A percentile compares a stretch with the other conserved stretches of the same genome.
Conservation (phyloP, 495 filamentous ascomycete species). For the Durotheca rogersii region DNA sequence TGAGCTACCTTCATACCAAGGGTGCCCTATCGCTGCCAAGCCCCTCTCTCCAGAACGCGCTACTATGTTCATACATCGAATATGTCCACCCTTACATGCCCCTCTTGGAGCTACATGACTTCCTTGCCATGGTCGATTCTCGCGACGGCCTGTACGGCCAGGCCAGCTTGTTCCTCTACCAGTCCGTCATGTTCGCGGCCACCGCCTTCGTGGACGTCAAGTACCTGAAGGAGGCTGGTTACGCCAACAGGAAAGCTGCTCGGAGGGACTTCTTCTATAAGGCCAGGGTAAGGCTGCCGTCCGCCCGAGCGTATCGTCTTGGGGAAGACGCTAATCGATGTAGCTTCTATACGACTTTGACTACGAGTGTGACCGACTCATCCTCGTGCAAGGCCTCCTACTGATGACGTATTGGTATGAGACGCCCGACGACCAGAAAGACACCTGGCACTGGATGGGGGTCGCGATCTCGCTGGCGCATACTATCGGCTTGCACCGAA, state of each 20-base stretch:
- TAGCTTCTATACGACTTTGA: constrained; percentile 77
- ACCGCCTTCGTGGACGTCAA: constrained; percentile 75
- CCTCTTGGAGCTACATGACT: constrained; percentile 73
- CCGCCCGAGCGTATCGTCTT: not conserved
- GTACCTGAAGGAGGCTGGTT: constrained; percentile 68
- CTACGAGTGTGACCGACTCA: constrained; percentile 77
- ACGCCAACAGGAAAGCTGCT: constrained; percentile 66
- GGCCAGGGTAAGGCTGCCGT: constrained; percentile 59
- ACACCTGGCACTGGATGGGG: constrained; percentile 92
- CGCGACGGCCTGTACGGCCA: constrained; percentile 65
- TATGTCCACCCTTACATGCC: constrained; percentile 91
- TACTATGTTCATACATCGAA: constrained; percentile 73
- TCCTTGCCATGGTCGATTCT: constrained; percentile 63
- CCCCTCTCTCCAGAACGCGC: constrained; percentile 65
- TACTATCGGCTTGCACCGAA: constrained; percentile 80
- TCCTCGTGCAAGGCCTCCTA: constrained; percentile 78
- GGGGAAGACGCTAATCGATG: constrained; percentile 24
- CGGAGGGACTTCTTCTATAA: constrained; percentile 79
- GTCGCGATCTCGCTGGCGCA: constrained; percentile 80
- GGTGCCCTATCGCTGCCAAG: constrained; percentile 72
- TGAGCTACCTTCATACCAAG: constrained; percentile 71
- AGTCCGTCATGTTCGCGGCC: constrained; percentile 80
- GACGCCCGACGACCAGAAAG: constrained; percentile 84
- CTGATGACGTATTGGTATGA: constrained; percentile 93
- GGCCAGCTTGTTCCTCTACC: constrained; percentile 75